A percentile compares a stretch with the other conserved stretches of the same genome.
Evolutionary conservation across 1,284 basidiomycete genomes (phyloP).

Genomic region (Pyrrhoderma lamaoense): DNA sequence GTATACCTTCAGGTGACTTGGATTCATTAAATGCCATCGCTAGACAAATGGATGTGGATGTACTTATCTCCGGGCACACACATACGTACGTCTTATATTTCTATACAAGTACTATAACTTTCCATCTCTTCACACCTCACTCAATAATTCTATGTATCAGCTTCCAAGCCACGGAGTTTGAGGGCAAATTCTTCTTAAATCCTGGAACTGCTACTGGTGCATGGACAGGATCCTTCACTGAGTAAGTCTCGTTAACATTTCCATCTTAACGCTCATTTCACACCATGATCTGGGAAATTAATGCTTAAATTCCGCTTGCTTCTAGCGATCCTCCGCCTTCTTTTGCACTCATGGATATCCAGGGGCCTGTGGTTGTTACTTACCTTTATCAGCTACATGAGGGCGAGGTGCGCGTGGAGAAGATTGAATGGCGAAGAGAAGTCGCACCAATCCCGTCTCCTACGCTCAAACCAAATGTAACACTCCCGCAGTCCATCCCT

Average conservation of each 20-base stretch:
- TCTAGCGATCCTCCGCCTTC: conserved; percentile 65
- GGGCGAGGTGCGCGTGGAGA: conserved; percentile 85
- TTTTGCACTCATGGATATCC: conserved; percentile 92
- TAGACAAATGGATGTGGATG: conserved; percentile 95
- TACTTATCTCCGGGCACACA: conserved; percentile 89
- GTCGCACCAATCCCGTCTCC: conserved; percentile 36
- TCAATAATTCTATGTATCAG: background rate
- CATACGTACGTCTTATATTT: conserved; percentile 61
- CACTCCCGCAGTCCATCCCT: conserved; percentile 6
- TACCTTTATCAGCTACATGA: conserved; percentile 94
- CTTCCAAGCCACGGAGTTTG: conserved; percentile 16
- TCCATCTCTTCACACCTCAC: background rate
- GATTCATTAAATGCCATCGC: conserved; percentile 85
- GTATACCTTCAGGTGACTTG: conserved; percentile 86
- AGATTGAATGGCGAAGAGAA: conserved; percentile 76
- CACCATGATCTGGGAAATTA: no score
- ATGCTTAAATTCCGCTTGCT: background rate
- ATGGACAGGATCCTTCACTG: conserved; percentile 74
- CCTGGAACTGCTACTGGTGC: conserved; percentile 88
- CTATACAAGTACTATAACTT: background rate
- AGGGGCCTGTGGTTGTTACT: conserved; percentile 90
- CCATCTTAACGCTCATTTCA: conserved; percentile 28
- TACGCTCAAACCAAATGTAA: background rate
- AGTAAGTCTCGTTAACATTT: conserved; percentile 34
- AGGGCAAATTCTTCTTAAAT: conserved; percentile 14